Evolutionary conservation across 208 protist species (phyloP).

Genomic region (Tritrichomonas foetus): DNA sequence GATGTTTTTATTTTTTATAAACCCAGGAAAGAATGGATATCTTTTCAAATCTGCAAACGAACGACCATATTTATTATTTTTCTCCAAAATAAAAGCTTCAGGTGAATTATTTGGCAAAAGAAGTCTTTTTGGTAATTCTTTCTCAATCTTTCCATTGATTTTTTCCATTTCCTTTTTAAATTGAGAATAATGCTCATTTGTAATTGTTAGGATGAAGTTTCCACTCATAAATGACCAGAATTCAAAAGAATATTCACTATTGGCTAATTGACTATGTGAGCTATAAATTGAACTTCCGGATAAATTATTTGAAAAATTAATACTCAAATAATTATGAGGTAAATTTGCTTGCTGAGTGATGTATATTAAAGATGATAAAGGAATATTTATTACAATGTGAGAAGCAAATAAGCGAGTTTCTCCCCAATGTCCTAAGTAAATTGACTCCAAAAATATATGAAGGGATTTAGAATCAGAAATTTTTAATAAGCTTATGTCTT

Average conservation of each 20-base stretch:
- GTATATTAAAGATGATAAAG: neutral
- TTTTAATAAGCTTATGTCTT: neutral
- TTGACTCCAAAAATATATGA: neutral
- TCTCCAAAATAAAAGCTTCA: neutral
- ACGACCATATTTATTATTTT: neutral
- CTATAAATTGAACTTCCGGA: too few relatives aligned
- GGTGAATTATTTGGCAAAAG: too few relatives aligned
- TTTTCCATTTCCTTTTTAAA: too few relatives aligned
- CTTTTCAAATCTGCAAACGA: neutral
- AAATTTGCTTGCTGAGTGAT: neutral
- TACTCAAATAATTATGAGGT: too few relatives aligned
- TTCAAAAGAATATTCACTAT: neutral
- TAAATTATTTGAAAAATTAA: too few relatives aligned
- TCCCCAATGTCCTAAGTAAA: neutral
- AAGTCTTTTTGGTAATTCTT: neutral
- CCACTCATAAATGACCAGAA: neutral
- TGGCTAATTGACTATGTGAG: too few relatives aligned
- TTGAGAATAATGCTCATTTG: too few relatives aligned
- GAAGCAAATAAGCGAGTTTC: neutral
- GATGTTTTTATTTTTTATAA: neutral
- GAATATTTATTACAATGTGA: neutral
- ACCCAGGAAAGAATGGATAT: neutral
- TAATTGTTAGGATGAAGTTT: neutral
- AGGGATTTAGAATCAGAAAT: neutral
- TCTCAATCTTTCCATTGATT: neutral